Evolutionary conservation across 2,329 filamentous ascomycete species (phyloP).

Genomic region (Oidium heveae): DNA sequence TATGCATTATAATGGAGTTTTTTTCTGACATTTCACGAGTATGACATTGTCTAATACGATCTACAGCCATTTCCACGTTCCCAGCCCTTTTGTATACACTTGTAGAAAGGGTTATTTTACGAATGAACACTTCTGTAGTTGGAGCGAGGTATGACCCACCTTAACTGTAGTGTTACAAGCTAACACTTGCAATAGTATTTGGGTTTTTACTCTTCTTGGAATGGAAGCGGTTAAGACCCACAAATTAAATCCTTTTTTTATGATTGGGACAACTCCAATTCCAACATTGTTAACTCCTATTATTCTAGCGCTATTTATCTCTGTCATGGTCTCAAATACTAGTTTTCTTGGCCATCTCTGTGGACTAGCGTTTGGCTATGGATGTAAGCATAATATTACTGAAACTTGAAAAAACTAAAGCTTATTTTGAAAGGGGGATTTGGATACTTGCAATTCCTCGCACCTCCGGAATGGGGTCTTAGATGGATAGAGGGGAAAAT

Average conservation of each 20-base stretch:
- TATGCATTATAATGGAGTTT: conserved; percentile 23
- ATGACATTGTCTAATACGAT: conserved; percentile 2
- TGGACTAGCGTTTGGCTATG: conserved; percentile 61
- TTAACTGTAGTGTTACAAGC: conserved; percentile 1
- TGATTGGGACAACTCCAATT: conserved; percentile 36
- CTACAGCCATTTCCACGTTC: conserved; percentile 46
- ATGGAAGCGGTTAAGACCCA: conserved; percentile 72
- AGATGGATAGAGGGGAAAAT: conserved; percentile 75
- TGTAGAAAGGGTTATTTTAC: conserved; percentile 48
- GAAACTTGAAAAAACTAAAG: background rate
- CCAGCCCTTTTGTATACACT: conserved; percentile 63
- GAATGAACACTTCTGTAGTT: conserved; percentile 46
- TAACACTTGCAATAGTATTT: conserved; percentile 33
- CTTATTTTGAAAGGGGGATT: conserved; percentile 35
- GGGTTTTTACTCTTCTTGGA: conserved; percentile 72
- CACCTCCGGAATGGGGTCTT: conserved; percentile 68
- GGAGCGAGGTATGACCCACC: conserved; percentile 42
- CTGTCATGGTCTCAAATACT: conserved; percentile 53
- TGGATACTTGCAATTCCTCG: conserved; percentile 70
- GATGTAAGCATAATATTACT: conserved; percentile 32
- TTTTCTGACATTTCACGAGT: background rate
- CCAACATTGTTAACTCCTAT: conserved; percentile 84
- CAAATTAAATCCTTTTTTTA: conserved; percentile 54
- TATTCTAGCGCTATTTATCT: conserved; percentile 47
- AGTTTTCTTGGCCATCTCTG: conserved; percentile 73